Evolutionary conservation across 1,284 basidiomycete genomes (phyloP).

Genomic region (Pholiota adiposa): DNA sequence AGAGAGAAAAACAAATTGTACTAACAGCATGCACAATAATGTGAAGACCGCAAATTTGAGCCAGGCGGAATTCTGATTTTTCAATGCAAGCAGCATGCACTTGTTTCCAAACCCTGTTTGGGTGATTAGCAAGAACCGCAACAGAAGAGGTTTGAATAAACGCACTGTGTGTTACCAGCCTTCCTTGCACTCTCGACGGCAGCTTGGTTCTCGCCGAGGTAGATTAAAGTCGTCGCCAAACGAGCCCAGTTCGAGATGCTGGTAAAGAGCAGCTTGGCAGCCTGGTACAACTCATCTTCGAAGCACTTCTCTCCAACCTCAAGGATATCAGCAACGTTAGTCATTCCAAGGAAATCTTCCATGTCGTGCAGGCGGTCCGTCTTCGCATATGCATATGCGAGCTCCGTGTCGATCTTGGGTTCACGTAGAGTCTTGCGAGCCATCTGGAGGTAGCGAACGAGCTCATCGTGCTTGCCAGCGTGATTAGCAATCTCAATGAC

Average conservation of each 20-base stretch:
- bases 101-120: slow-evolving; percentile 95
- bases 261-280: slow-evolving; percentile 93
- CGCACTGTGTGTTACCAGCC: slow-evolving; percentile 96
- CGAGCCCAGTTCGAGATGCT: slow-evolving; percentile 99
- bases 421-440: slow-evolving; percentile 98
- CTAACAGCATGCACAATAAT: slow-evolving; percentile 89
- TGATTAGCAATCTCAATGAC: slow-evolving; percentile 97
- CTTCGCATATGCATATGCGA: slow-evolving; percentile 96
- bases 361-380: slow-evolving; percentile 97
- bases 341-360: slow-evolving; percentile 99
- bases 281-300: slow-evolving; percentile 97
- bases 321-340: slow-evolving; percentile 96
- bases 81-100: slow-evolving; percentile 98
- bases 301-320: slow-evolving; percentile 99
- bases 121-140: slow-evolving; percentile 5
- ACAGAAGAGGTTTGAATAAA: slow-evolving; percentile 20
- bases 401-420: slow-evolving; percentile 97
- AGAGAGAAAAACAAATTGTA: slow-evolving; percentile 14
- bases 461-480: slow-evolving; percentile 98
- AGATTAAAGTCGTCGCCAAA: slow-evolving; percentile 97
- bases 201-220: slow-evolving; percentile 96
- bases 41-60: slow-evolving; percentile 98
- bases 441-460: slow-evolving; percentile 98
- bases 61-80: slow-evolving; percentile 95
- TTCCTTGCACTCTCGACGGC: slow-evolving; percentile 99